Percentiles rank a stretch among this genome's conserved stretches.
These are phyloP conservation scores for Prunus yedoensis DNA, from an alignment of 331 rosid species.

Conservation along the genomic window DNA sequence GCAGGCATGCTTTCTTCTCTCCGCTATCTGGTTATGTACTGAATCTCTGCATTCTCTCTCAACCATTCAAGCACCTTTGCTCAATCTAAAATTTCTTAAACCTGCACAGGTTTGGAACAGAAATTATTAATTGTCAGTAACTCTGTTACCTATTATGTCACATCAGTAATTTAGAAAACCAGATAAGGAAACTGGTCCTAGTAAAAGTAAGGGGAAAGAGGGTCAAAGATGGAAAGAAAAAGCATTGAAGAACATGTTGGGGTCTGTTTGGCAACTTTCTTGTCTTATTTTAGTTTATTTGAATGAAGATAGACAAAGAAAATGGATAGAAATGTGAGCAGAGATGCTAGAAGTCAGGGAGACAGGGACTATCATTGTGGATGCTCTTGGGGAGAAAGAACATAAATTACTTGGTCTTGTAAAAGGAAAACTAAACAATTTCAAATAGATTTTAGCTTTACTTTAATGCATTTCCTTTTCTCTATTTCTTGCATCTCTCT, in stretches of 20 bases:
- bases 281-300: too few relatives aligned
- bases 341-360: not conserved
- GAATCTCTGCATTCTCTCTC: constrained; percentile 72
- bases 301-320: too few relatives aligned
- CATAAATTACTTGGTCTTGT: not conserved
- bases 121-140: not conserved
- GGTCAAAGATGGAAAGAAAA: not conserved
- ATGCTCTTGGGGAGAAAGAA: too few relatives aligned
- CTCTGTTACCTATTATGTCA: not conserved
- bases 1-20: not conserved
- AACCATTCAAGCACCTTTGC: too few relatives aligned
- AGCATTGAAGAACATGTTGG: too few relatives aligned
- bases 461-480: not conserved
- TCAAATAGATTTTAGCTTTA: not conserved
- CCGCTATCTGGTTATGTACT: constrained; percentile 55
- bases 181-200: not conserved
- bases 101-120: constrained; percentile 44
- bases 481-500: not conserved
- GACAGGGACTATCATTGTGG: not conserved
- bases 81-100: constrained; percentile 1
- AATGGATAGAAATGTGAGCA: too few relatives aligned
- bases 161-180: not conserved
- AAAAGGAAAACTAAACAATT: not conserved
- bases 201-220: not conserved
- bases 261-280: too few relatives aligned